Evolutionary conservation across 2,329 filamentous ascomycete genomes (phyloP).

Genomic region (Dactylellina sp.): DNA sequence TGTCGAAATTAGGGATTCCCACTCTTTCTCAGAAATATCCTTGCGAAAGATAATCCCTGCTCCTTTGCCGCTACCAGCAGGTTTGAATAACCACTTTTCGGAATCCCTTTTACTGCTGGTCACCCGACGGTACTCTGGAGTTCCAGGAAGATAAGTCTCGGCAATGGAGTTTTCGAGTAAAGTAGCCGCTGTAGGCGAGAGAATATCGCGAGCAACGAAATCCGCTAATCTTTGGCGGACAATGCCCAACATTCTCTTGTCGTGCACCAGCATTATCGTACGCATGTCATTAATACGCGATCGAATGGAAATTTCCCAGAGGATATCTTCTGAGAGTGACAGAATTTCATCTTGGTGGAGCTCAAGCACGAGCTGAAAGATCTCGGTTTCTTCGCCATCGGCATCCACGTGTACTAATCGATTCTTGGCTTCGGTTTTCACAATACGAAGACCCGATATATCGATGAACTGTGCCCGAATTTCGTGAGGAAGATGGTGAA

Average conservation of each 20-base stretch:
- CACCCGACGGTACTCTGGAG: constrained; percentile 59
- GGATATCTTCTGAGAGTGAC: constrained; percentile 61
- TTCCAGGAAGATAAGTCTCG: constrained; percentile 63
- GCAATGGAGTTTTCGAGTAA: constrained; percentile 61
- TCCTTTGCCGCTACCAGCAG: constrained; percentile 64
- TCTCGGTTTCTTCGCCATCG: constrained; percentile 60
- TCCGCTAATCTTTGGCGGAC: constrained; percentile 62
- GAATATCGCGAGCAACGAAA: constrained; percentile 52
- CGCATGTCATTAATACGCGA: constrained; percentile 65
- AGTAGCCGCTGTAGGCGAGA: constrained; percentile 21
- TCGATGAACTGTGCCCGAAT: constrained; percentile 48
- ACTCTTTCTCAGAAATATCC: constrained; percentile 61
- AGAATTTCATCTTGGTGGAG: constrained; percentile 64
- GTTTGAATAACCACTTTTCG: constrained; percentile 63
- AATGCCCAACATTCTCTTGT: constrained; percentile 66
- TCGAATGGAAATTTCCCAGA: constrained; percentile 63
- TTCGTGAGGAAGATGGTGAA: constrained; percentile 62
- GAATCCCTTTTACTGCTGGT: constrained; percentile 46
- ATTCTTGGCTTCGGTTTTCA: constrained; percentile 4
- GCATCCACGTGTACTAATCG: constrained; percentile 9
- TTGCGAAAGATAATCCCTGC: constrained; percentile 65
- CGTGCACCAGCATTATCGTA: constrained; percentile 64
- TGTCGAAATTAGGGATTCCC: constrained; percentile 57
- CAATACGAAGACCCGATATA: constrained; percentile 59
- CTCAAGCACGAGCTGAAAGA: constrained; percentile 64